Conservation (phyloP, 2,329 filamentous ascomycete genomes). For the Aureobasidium namibiae region DNA sequence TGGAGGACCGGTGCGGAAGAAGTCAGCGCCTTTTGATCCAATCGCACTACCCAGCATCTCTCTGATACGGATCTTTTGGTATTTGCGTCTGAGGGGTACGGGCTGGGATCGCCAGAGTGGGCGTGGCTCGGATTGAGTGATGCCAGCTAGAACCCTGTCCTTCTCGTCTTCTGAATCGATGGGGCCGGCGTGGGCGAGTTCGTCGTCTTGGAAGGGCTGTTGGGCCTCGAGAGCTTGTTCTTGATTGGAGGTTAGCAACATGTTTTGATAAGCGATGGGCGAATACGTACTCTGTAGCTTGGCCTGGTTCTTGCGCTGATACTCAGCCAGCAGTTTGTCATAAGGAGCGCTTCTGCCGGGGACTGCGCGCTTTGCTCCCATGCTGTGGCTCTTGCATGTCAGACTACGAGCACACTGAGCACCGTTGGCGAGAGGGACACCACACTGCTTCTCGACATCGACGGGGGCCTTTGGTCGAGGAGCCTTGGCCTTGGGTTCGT, state of each 20-base stretch:
- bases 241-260: conserved; percentile 27
- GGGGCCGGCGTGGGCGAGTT: conserved; percentile 62
- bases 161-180: conserved; percentile 95
- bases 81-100: conserved; percentile 45
- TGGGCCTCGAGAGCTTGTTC: conserved; percentile 93
- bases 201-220: conserved; percentile 77
- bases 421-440: conserved; percentile 75
- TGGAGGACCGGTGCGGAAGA: conserved; percentile 15
- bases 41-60: conserved; percentile 55
- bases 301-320: conserved; percentile 92
- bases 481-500: conserved; percentile 48
- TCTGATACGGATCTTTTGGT: conserved; percentile 55
- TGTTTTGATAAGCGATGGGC: conserved; percentile 10
- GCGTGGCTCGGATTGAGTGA: conserved; percentile 64
- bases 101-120: conserved; percentile 61
- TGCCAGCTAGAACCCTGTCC: conserved; percentile 74
- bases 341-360: conserved; percentile 79
- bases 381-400: conserved; percentile 84
- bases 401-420: conserved; percentile 78
- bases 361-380: conserved; percentile 87
- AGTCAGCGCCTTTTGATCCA: conserved; percentile 15
- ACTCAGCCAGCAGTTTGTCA: conserved; percentile 66
- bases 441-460: conserved; percentile 86
- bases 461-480: conserved; percentile 83
- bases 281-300: conserved; percentile 73